A percentile compares a stretch with the other conserved stretches of the same genome.
Conservation (phyloP, 306 rosid genomes). For the Glycyrrhiza uralensis region DNA sequence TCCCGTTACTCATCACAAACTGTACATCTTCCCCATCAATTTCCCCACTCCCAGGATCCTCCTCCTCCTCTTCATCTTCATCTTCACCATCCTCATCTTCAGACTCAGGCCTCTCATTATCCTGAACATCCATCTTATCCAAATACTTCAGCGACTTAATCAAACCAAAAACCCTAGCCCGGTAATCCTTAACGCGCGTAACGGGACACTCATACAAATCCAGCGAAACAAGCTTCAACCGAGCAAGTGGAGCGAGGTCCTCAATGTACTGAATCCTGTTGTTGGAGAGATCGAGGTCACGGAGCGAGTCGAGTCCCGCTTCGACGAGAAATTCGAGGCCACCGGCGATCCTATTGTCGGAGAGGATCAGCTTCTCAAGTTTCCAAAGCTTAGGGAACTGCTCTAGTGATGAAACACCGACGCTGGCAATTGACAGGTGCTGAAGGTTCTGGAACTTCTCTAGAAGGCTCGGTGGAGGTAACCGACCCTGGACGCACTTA, state of each 20-base stretch:
- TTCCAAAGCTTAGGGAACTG: slow-evolving; percentile 69
- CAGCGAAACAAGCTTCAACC: slow-evolving; percentile 70
- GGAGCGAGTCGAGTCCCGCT: slow-evolving; percentile 69
- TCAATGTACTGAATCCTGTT: slow-evolving; percentile 76
- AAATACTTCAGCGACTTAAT: slow-evolving; percentile 68
- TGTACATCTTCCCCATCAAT: slow-evolving; percentile 68
- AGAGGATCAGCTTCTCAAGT: slow-evolving; percentile 66
- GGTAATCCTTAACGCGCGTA: slow-evolving; percentile 77
- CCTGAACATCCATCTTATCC: slow-evolving; percentile 90
- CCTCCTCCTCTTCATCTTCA: slow-evolving; percentile 18
- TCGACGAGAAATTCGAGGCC: slow-evolving; percentile 70
- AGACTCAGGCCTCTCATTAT: slow-evolving; percentile 72
- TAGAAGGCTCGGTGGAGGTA: slow-evolving; percentile 70
- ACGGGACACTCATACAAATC: slow-evolving; percentile 91
- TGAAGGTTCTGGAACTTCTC: slow-evolving; percentile 78
- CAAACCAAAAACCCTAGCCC: slow-evolving; percentile 87
- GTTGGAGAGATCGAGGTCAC: slow-evolving; percentile 75
- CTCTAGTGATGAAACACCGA: slow-evolving; percentile 76
- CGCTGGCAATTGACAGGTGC: slow-evolving; percentile 78
- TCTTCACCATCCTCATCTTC: slow-evolving; percentile 74
- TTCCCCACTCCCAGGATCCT: slow-evolving; percentile 82
- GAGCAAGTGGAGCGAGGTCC: slow-evolving; percentile 81
- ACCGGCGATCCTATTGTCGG: slow-evolving; percentile 77
- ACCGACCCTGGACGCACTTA: slow-evolving; percentile 71
- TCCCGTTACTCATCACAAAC: slow-evolving; percentile 50